A percentile compares a stretch with the other conserved stretches of the same genome.
phyloP scores from a whole-genome alignment of 2,329 filamentous ascomycete genomes.

The Rhexocercosporidium sp. region DNA sequence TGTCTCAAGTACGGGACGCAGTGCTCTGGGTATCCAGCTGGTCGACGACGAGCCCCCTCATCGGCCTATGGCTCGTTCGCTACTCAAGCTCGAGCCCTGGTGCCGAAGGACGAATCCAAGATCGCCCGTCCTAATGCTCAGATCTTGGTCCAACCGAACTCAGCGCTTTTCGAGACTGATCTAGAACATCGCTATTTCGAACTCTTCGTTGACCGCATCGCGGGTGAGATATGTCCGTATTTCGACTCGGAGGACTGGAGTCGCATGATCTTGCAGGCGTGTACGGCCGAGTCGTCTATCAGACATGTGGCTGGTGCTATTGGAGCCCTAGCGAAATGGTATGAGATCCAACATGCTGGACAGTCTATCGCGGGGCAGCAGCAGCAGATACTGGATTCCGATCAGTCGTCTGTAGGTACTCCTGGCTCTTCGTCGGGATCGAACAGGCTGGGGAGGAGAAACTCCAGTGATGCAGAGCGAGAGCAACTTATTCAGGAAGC shows the following conservation, averaged over 20 bases:
- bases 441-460: background rate
- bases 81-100: conserved; percentile 21
- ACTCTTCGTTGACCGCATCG: conserved; percentile 27
- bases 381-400: background rate
- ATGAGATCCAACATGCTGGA: conserved; percentile 24
- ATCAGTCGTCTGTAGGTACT: background rate
- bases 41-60: conserved; percentile 20
- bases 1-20: conserved; percentile 28
- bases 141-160: conserved; percentile 12
- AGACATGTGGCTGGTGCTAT: conserved; percentile 33
- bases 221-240: conserved; percentile 26
- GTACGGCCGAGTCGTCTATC: conserved; percentile 23
- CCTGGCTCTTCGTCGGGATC: background rate
- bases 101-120: conserved; percentile 20
- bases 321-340: conserved; percentile 31
- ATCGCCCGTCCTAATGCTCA: background rate
- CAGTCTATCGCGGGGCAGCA: conserved; percentile 13
- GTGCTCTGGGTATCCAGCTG: conserved; percentile 24
- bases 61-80: conserved; percentile 25
- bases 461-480: background rate
- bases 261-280: conserved; percentile 31
- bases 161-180: conserved; percentile 24
- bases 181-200: conserved; percentile 30
- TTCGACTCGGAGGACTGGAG: conserved; percentile 29
- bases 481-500: conserved; percentile 12